phyloP scores from a whole-genome alignment of 345 rosid genomes.

The Abelmoschus esculentus region DNA sequence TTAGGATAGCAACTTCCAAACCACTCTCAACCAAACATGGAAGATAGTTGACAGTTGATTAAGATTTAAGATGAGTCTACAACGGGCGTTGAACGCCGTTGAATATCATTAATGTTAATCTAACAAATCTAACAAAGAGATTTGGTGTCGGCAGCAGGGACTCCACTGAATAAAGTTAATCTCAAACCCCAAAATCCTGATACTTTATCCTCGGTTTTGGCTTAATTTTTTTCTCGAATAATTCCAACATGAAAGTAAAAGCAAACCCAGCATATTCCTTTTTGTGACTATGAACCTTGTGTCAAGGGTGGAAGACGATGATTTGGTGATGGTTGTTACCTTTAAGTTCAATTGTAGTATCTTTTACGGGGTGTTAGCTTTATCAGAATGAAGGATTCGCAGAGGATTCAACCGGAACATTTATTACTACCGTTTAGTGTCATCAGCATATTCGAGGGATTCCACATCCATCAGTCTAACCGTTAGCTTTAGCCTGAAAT shows the following conservation, averaged over 20 bases:
- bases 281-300: too few species aligned
- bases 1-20: background rate
- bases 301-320: too few species aligned
- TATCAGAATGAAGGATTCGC: too few species aligned
- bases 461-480: slow-evolving; percentile 25
- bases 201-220: background rate
- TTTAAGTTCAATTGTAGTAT: too few species aligned
- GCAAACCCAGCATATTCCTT: background rate
- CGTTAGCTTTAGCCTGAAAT: slow-evolving; percentile 23
- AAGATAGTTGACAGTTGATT: too few species aligned
- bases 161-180: background rate
- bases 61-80: too few species aligned
- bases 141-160: background rate
- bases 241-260: background rate
- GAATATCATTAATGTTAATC: too few species aligned
- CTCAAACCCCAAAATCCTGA: background rate
- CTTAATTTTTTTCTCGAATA: background rate
- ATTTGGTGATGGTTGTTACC: too few species aligned
- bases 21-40: background rate
- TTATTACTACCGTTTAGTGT: too few species aligned
- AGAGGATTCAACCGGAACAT: too few species aligned
- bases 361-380: too few species aligned
- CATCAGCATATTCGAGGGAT: slow-evolving; percentile 68
- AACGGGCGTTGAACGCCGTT: too few species aligned
- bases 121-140: background rate